Evolutionary conservation across 2,329 filamentous ascomycete genomes (phyloP).

Genomic region (Balansia obtecta): DNA sequence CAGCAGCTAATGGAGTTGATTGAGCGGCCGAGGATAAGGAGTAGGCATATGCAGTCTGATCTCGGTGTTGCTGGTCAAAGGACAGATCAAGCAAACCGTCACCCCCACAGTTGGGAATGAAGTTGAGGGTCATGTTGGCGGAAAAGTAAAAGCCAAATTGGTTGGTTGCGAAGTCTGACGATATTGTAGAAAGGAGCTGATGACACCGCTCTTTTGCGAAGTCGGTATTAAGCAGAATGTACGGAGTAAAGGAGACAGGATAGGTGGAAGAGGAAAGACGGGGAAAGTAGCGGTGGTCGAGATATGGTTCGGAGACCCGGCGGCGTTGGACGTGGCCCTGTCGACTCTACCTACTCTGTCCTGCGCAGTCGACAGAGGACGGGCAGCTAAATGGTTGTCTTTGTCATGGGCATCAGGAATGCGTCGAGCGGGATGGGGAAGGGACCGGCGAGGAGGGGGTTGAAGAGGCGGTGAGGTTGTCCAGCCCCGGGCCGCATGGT

Average conservation of each 20-base stretch:
- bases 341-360: too few relatives aligned
- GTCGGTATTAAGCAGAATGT: slow-evolving; percentile 19
- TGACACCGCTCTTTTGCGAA: slow-evolving; percentile 33
- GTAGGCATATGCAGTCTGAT: slow-evolving; percentile 32
- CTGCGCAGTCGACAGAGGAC: slow-evolving; percentile 3
- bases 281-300: slow-evolving; percentile 1
- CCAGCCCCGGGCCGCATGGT: slow-evolving; percentile 20
- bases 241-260: slow-evolving; percentile 6
- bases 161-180: slow-evolving; percentile 18
- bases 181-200: slow-evolving; percentile 25
- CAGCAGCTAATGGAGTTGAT: slow-evolving; percentile 20
- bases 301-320: slow-evolving; percentile 2
- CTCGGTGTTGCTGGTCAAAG: slow-evolving; percentile 46
- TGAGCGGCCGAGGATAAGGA: slow-evolving; percentile 11
- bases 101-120: slow-evolving; percentile 40
- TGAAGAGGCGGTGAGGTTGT: slow-evolving; percentile 27
- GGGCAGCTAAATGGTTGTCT: background rate
- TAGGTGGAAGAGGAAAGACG: background rate
- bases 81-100: slow-evolving; percentile 49
- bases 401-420: slow-evolving; percentile 4
- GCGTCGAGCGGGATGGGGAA: slow-evolving; percentile 7
- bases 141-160: slow-evolving; percentile 19
- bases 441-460: slow-evolving; percentile 12
- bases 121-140: slow-evolving; percentile 44
- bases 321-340: slow-evolving; percentile 6